Evolutionary conservation across 164 flowering plant genomes (phyloP).

Genomic region (Vitis rotundifolia): DNA sequence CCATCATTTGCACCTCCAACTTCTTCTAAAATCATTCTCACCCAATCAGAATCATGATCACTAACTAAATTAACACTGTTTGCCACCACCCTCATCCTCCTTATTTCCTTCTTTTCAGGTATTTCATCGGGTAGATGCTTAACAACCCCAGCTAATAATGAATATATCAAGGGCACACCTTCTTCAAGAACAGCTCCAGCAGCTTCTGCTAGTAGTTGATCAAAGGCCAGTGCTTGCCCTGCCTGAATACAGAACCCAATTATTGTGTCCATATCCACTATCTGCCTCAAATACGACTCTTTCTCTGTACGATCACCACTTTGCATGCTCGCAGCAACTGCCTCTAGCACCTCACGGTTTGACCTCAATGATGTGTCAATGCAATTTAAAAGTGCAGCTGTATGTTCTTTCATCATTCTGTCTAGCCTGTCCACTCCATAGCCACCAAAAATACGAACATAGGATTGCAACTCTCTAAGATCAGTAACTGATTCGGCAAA

Average conservation of each 20-base stretch:
- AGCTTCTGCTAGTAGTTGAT: constrained; percentile 76
- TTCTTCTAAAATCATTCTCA: constrained; percentile 75
- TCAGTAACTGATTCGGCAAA: constrained; percentile 93
- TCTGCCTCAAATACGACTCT: constrained; percentile 73
- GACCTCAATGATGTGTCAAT: constrained; percentile 86
- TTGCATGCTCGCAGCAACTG: constrained; percentile 73
- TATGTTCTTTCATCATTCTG: constrained; percentile 88
- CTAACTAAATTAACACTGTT: constrained; percentile 52
- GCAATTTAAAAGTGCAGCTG: constrained; percentile 89
- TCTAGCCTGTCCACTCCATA: constrained; percentile 93
- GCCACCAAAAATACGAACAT: constrained; percentile 88
- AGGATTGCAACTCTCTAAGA: constrained; percentile 77
- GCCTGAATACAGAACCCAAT: constrained; percentile 94
- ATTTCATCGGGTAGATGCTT: constrained; percentile 78
- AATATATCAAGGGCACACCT: constrained; percentile 79
- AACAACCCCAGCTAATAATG: constrained; percentile 63
- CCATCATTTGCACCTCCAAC: constrained; percentile 87
- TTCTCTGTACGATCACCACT: constrained; percentile 75
- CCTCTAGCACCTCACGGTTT: constrained; percentile 86
- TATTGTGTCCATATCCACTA: constrained; percentile 84
- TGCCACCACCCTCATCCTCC: constrained; percentile 78
- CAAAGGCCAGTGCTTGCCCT: constrained; percentile 91
- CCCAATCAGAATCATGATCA: constrained; percentile 91
- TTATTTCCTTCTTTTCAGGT: constrained; percentile 79
- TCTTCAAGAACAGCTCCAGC: constrained; percentile 82